A percentile compares a stretch with the other conserved stretches of the same genome.
Conservation (phyloP, 805 yeast species). For the Wickerhamiella cacticola region DNA sequence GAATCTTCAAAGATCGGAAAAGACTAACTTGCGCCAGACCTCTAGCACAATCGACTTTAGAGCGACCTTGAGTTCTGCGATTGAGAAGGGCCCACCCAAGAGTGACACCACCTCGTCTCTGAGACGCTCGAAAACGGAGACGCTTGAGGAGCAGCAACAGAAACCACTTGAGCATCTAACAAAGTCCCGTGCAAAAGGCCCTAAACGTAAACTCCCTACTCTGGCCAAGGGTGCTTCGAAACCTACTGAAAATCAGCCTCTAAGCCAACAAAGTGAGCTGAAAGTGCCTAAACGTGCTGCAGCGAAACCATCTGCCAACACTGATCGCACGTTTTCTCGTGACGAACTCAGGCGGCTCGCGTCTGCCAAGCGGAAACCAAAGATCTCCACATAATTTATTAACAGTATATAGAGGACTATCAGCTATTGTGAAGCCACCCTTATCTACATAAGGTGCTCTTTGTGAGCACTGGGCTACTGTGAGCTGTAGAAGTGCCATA, state of each 20-base stretch:
- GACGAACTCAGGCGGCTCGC: conserved; percentile 10
- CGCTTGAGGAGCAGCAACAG: conserved; percentile 1
- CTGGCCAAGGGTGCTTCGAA: not conserved
- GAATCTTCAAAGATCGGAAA: not conserved
- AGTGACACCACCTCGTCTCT: not conserved
- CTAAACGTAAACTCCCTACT: conserved; percentile 5
- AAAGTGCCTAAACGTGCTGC: not conserved
- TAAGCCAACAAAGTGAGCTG: not conserved
- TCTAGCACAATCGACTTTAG: conserved; percentile 3
- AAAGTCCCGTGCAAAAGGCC: conserved; percentile 7
- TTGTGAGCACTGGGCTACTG: not conserved
- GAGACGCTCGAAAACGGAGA: not conserved
- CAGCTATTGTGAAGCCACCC: too few species aligned
- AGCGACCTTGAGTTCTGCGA: not conserved
- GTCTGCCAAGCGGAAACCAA: conserved; percentile 9
- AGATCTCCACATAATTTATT: not conserved
- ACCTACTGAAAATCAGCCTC: not conserved
- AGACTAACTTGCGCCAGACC: conserved; percentile 4
- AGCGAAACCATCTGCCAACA: not conserved
- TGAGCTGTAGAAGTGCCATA: not conserved
- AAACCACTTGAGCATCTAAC: conserved; percentile 8
- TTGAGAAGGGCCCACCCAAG: not conserved
- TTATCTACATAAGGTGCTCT: too few species aligned
- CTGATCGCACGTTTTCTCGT: not conserved
- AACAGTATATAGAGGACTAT: not conserved